Evolutionary conservation across 768 basidiomycete genomes (phyloP), one percentile per base, ranked within the genome.

Genomic region (Porpolomopsis calyptriformis): DNA sequence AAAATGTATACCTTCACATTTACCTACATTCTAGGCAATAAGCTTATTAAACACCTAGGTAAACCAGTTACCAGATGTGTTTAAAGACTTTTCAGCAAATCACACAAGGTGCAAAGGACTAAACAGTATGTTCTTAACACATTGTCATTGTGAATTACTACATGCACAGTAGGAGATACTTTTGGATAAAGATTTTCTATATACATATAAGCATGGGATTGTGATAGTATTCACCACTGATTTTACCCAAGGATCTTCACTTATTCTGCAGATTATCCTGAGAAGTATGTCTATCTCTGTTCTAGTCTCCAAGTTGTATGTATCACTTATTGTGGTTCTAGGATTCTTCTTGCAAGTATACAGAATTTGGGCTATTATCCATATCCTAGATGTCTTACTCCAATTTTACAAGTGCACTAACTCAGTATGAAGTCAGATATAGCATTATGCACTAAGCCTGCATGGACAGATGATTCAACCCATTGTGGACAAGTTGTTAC

Each of bases 201-300:
- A 34, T 34, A 18, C 33, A 3, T 34, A 34, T 11, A 63, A 44
- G 4, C 52, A 64, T 45, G 61, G 64, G 3, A 59, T 65, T 26
- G 40, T 4, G 62, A 65, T 54, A 60, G 57, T 1, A 46, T 64
- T 14, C 14, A 31, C 9, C 54, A 59, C 2, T 52, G 57, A 4
- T 29, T 65, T 6, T 65, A 52, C 45, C 59, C 60, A 6, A 34
- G 58, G 2, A 46, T 65, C 11, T 57, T 63, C 33, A 57, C 58
- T 2, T 61, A 60, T 40, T 56, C 60, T 4, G 63, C 62, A 4
- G 64, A 65, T 48, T 65, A 64, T 47, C 62, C 62, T 11, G 64
- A 65, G 48, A 63, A 63, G 64, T 65, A 26, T 43, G 57, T 49
- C 8, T 40, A 14, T 37, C 33, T 20, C 11, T 39, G 9, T 39